Conservation (phyloP, 2,329 filamentous ascomycete species). For the Xylariaceae sp. region DNA sequence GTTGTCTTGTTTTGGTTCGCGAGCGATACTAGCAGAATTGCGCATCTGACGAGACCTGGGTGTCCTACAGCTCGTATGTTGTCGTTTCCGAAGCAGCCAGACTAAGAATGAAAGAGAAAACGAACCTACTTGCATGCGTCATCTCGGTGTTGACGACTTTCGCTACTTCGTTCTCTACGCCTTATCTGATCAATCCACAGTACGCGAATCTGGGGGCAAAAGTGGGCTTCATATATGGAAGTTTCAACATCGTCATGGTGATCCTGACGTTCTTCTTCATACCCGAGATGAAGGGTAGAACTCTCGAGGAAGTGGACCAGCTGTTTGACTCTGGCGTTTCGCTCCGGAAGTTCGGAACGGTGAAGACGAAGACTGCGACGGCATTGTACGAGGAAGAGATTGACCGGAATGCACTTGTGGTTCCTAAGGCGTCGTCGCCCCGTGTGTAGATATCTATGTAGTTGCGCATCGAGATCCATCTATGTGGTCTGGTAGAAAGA, state of each 20-base stretch:
- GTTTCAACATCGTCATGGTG: conserved; percentile 6
- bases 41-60: neutral
- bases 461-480: too few species aligned
- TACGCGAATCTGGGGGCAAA: conserved; percentile 12
- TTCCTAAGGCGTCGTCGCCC: too few species aligned
- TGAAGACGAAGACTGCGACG: conserved; percentile 6
- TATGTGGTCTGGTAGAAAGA: too few species aligned
- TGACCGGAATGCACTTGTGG: neutral
- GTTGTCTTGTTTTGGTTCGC: neutral
- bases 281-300: conserved; percentile 9
- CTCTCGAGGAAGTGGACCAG: conserved; percentile 11
- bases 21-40: neutral
- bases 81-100: conserved; percentile 9
- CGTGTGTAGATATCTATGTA: too few species aligned
- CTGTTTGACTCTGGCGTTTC: conserved; percentile 5
- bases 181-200: conserved; percentile 7
- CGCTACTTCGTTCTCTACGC: conserved; percentile 5
- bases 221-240: conserved; percentile 12
- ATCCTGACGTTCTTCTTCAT: conserved; percentile 7
- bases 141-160: conserved; percentile 12
- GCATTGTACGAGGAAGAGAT: conserved; percentile 5
- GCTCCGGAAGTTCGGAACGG: conserved; percentile 4
- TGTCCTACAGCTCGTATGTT: conserved; percentile 6
- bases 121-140: conserved; percentile 11
- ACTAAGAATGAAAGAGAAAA: conserved; percentile 9